Conservation (phyloP, 805 yeast species). For the Metschnikowia henanensis region DNA sequence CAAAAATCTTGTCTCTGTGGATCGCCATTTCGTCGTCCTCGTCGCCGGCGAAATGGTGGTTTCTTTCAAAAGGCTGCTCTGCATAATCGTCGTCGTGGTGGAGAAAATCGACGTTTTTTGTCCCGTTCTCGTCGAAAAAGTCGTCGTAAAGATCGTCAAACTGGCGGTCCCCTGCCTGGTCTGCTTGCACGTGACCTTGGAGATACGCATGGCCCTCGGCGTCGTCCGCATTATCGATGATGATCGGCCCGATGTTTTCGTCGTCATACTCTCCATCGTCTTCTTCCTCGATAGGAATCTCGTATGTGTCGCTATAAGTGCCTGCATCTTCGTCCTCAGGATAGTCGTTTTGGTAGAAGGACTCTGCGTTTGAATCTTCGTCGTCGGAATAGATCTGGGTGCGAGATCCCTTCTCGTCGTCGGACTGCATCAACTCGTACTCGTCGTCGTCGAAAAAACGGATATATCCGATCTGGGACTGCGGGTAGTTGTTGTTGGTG, state of each 20-base stretch:
- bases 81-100: slow-evolving; percentile 10
- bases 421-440: slow-evolving; percentile 35
- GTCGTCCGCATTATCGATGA: slow-evolving; percentile 13
- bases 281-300: slow-evolving; percentile 7
- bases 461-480: slow-evolving; percentile 52
- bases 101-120: slow-evolving; percentile 28
- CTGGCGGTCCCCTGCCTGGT: slow-evolving; percentile 14
- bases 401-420: slow-evolving; percentile 36
- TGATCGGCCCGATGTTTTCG: slow-evolving; percentile 14
- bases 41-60: slow-evolving; percentile 57
- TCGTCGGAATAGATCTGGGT: slow-evolving; percentile 53
- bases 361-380: slow-evolving; percentile 90
- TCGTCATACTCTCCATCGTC: slow-evolving; percentile 22
- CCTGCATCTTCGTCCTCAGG: slow-evolving; percentile 88
- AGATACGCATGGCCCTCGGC: slow-evolving; percentile 16
- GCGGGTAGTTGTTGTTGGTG: slow-evolving; percentile 49
- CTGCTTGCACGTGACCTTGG: slow-evolving; percentile 23
- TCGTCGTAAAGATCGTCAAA: slow-evolving; percentile 23
- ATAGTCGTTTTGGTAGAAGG: slow-evolving; percentile 87
- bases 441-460: slow-evolving; percentile 57
- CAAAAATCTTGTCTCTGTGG: slow-evolving; percentile 64
- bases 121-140: slow-evolving; percentile 34
- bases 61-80: slow-evolving; percentile 35
- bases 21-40: slow-evolving; percentile 59
- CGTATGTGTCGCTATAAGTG: slow-evolving; percentile 17